Conservation (phyloP, 345 rosid genomes). For the Eucalyptus curtisii region DNA sequence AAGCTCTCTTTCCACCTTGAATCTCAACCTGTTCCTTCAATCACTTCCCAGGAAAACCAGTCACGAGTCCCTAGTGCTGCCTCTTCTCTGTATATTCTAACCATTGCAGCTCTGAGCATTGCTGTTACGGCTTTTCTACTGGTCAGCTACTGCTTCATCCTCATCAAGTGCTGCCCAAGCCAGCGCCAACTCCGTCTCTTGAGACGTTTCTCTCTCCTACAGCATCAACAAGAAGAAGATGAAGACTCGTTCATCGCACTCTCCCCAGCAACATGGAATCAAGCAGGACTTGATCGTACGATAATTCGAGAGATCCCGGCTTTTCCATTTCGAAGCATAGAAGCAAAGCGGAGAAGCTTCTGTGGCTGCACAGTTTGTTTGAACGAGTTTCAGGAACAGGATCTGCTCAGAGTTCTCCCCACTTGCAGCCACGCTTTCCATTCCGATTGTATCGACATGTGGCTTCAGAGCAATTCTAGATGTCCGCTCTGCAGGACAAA, state of each 20-base stretch:
- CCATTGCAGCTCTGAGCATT: constrained; percentile 23
- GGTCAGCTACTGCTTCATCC: constrained; percentile 21
- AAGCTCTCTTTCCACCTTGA: not conserved
- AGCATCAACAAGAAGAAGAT: constrained; percentile 5
- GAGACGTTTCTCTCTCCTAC: constrained; percentile 9
- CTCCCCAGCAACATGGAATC: constrained; percentile 44
- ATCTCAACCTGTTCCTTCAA: constrained; percentile 1
- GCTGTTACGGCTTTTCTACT: constrained; percentile 28
- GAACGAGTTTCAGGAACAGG: constrained; percentile 44
- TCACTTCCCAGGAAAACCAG: not conserved
- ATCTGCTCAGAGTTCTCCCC: constrained; percentile 48
- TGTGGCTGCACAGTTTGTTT: constrained; percentile 52
- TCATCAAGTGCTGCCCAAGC: constrained; percentile 34
- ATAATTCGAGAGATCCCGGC: constrained; percentile 41
- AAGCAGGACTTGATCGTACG: constrained; percentile 32
- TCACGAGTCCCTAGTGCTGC: constrained; percentile 9
- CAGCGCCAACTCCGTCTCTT: constrained; percentile 11
- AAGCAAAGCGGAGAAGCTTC: constrained; percentile 2
- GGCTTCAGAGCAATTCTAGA: constrained; percentile 45
- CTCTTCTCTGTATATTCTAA: constrained; percentile 24
- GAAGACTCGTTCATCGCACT: constrained; percentile 39
- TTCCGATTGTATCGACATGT: constrained; percentile 46
- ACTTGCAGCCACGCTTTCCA: constrained; percentile 52
- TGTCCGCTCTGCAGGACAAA: constrained; percentile 58
- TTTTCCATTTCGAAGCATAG: constrained; percentile 18